Percentiles rank a stretch among this genome's conserved stretches.
Conservation (phyloP, 2,329 filamentous ascomycete species). For the Alternaria infectoria region DNA sequence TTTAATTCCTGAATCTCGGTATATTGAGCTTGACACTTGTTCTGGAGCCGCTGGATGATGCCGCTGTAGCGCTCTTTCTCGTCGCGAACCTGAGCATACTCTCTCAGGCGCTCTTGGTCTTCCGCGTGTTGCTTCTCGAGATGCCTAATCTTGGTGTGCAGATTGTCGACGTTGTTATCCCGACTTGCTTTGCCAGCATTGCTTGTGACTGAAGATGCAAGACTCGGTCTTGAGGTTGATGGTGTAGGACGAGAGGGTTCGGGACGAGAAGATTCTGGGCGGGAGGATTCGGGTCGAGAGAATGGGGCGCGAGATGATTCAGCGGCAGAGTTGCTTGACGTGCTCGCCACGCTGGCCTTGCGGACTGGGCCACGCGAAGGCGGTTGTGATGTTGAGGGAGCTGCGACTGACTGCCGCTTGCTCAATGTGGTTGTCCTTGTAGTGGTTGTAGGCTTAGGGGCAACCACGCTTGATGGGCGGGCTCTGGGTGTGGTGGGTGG, state of each 20-base stretch:
- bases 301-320: conserved; percentile 3
- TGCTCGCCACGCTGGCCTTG: conserved; percentile 28
- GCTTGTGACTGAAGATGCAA: conserved; percentile 21
- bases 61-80: conserved; percentile 80
- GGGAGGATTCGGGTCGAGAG: neutral
- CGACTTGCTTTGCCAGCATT: conserved; percentile 22
- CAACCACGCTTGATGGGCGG: conserved; percentile 32
- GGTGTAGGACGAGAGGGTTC: conserved; percentile 8
- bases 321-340: conserved; percentile 15
- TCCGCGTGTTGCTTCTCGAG: conserved; percentile 86
- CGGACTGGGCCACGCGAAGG: conserved; percentile 19
- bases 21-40: conserved; percentile 85
- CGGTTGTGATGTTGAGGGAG: conserved; percentile 13
- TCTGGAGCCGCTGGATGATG: conserved; percentile 89
- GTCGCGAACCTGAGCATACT: conserved; percentile 74
- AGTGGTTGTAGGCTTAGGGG: conserved; percentile 14
- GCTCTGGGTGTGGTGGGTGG: conserved; percentile 22
- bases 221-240: conserved; percentile 18
- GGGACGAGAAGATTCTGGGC: neutral
- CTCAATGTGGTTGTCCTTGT: conserved; percentile 20
- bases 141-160: conserved; percentile 85
- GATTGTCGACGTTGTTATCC: conserved; percentile 69
- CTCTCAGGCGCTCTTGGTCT: conserved; percentile 83
- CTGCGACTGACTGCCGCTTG: conserved; percentile 31
- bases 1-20: conserved; percentile 79